Evolutionary conservation across 2,329 filamentous ascomycete genomes (phyloP), one percentile per base, ranked within the genome.

Genomic region (Colletotrichum sp.): DNA sequence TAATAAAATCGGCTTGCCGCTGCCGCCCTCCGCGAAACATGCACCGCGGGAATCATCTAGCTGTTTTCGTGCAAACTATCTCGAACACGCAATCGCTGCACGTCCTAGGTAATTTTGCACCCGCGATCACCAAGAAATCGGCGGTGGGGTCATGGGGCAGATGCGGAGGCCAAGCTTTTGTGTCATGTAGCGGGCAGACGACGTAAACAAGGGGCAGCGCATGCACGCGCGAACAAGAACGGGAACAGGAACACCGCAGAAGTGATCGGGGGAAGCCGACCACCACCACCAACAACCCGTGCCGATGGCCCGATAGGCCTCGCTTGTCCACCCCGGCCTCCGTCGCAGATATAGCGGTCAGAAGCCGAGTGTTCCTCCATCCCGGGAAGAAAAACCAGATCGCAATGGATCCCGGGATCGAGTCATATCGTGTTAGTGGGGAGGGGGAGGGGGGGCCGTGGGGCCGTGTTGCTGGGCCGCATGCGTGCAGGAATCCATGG

Each of bases 161-260:
- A 43, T 61, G 69, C 55, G 68, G 69, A 64, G 68, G 72, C 68
- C 61, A 74, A 74, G 72, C 68, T 58, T 73, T 67, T 72, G 52
- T 71, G 69, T 56, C 62, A 67, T 62, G 26, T 56, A 61, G 32
- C 28, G 34, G 61, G 61, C 48, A 70, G 52, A 66, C 36, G 43
- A 67, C 28, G 43, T 36, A 14, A 32, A 18, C 16, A 32, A 58
- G 34, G 36, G 26, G 26, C 28, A 16, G 30, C 21, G 55, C 7
- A 28, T 13, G 13, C 26, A 58, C 55, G 7, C 55, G 13, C 32
- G n/a, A n/a, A n/a, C n/a, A n/a, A n/a, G n/a, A n/a, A n/a, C n/a
- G 9, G 38, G 38, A 43, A 43, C 38, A 48, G 38, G 18, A 48
- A 48, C n/a, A 48, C 43, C 4, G 43, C 43, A 48, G 38, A 21